These are phyloP conservation scores for Exophiala aquamarina DNA, from an alignment of 2,329 filamentous ascomycete species.

Conservation along the genomic window DNA sequence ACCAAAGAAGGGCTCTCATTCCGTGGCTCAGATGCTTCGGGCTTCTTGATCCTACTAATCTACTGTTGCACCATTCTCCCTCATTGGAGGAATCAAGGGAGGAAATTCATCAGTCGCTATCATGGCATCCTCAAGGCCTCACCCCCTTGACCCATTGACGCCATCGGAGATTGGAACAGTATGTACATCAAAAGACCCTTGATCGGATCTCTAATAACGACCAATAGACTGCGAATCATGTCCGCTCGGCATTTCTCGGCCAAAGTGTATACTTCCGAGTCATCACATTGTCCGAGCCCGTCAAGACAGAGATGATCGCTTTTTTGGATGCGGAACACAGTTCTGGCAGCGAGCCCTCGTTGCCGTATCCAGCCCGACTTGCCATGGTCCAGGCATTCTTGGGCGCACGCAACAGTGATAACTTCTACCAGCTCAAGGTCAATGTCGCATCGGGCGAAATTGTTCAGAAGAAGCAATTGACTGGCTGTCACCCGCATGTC, in stretches of 20 bases:
- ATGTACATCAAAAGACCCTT: neutral
- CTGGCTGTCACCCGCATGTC: conserved; percentile 49
- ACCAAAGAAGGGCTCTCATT: too few relatives aligned
- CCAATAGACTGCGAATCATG: conserved; percentile 32
- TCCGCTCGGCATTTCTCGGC: conserved; percentile 37
- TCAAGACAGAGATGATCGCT: conserved; percentile 47
- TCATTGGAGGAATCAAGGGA: too few relatives aligned
- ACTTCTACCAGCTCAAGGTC: conserved; percentile 38
- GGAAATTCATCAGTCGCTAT: conserved; percentile 1
- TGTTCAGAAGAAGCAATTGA: conserved; percentile 33
- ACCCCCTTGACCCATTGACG: conserved; percentile 35
- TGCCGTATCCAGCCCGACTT: conserved; percentile 34
- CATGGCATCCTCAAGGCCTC: conserved; percentile 19
- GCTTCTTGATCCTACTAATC: too few relatives aligned
- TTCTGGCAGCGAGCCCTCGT: conserved; percentile 23
- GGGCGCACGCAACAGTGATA: conserved; percentile 33
- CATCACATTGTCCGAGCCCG: conserved; percentile 52
- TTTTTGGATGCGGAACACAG: conserved; percentile 48
- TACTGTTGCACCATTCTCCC: too few relatives aligned
- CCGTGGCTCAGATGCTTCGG: too few relatives aligned
- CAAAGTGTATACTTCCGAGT: conserved; percentile 47
- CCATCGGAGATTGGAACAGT: conserved; percentile 34
- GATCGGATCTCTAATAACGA: conserved; percentile 1
- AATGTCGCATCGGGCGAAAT: conserved; percentile 28
- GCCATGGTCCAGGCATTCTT: conserved; percentile 38